These are phyloP conservation scores for Argentina anserina DNA, from an alignment of 306 rosid genomes.

Conservation along the genomic window DNA sequence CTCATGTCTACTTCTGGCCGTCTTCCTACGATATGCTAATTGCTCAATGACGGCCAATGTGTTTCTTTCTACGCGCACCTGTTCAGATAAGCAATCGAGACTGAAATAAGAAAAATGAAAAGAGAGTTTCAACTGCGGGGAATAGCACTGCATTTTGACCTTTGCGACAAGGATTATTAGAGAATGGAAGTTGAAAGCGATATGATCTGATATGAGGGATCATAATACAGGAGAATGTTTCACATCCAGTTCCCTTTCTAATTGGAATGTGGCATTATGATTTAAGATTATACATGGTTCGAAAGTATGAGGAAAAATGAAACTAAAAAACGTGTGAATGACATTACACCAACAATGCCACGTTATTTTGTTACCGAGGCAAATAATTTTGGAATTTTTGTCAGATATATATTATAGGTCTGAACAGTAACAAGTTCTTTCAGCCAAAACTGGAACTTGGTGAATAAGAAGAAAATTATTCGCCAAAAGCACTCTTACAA, in stretches of 20 bases:
- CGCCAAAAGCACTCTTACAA: neutral
- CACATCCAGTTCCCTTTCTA: neutral
- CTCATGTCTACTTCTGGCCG: neutral
- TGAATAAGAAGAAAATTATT: neutral
- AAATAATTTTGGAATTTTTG: neutral
- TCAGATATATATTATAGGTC: neutral
- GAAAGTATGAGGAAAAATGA: neutral
- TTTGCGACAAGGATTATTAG: neutral
- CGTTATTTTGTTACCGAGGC: too few relatives aligned
- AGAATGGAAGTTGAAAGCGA: neutral
- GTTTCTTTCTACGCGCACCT: slow-evolving; percentile 44
- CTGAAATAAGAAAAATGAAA: slow-evolving; percentile 16
- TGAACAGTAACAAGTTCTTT: neutral
- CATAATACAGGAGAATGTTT: neutral
- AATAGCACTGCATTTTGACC: neutral
- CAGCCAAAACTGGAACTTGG: neutral
- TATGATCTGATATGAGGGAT: neutral
- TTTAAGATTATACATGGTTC: neutral
- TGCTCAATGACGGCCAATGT: slow-evolving; percentile 25
- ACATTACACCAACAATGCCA: neutral
- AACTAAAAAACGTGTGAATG: neutral
- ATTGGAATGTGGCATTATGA: neutral
- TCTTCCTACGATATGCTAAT: neutral
- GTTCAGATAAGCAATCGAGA: slow-evolving; percentile 25
- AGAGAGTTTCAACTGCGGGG: slow-evolving; percentile 3